Base-by-base conservation (phyloP, 192 early-diverging fungal genomes). In the Obelidium mucronatum region DNA sequence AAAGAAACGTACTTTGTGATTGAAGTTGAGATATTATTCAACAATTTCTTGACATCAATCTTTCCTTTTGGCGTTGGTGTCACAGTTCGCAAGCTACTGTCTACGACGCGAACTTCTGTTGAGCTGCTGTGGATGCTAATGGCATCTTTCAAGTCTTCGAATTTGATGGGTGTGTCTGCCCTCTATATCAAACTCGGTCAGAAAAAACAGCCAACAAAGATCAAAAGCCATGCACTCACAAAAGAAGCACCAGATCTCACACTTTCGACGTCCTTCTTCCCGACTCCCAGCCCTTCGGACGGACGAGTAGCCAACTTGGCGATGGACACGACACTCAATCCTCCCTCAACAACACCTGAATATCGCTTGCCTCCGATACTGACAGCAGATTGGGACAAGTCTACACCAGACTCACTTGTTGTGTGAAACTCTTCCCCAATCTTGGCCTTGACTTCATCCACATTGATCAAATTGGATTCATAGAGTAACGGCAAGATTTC, bases 91-190 rank as follows among this genome's bases (percentile, higher is more conserved):
- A 65, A n/a, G 35, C 63, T 65, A n/a, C n/a, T n/a, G n/a, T n/a
- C n/a, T 48, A 15, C 44, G 0, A 19, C 11, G 8, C 44, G 8
- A 19, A 48, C 19, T 15, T 19, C 44, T 1, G 33, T 39, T 22
- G 44, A 26, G 2, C 15, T 30, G 30, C 44, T 70, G 70, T 72
- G 70, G 22, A 72, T 15, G 35, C 53, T 58, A 30, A 72, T 72
- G 17, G 70, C 70, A 59, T 72, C 70, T 6, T 59, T 55, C 30
- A 72, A 59, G 37, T 72, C 70, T 55, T 72, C 70, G 59, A 72
- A 72, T n/a, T 72, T 72, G 22, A 72, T 30, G 24, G 70, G 56
- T 4, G 56, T 37, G 44, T 48, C 19, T 48, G 11, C 44, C 8
- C 8, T 48, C 44, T 6, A 48, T 6, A 48, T 48, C n/a, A n/a